Conservation (phyloP, 129 eudicot species). For the carrot (Daucus carota) region DNA sequence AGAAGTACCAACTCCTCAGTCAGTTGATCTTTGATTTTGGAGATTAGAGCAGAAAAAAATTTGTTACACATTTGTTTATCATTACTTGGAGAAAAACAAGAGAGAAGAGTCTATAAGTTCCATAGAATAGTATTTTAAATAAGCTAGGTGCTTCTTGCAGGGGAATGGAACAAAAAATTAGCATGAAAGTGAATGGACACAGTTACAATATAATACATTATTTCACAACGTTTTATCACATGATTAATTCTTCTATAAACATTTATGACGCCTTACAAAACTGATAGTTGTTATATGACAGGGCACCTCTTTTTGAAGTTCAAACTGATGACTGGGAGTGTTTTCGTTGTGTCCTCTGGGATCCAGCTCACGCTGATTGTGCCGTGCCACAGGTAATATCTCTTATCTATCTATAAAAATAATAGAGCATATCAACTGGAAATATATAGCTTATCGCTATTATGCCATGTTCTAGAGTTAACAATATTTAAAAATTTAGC, state of each 20-base stretch:
- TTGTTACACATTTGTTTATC: too few species aligned
- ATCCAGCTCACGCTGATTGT: slow-evolving; percentile 93
- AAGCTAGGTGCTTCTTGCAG: neutral
- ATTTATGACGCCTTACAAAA: neutral
- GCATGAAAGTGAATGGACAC: neutral
- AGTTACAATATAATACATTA: neutral
- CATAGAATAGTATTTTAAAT: neutral
- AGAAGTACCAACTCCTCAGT: neutral
- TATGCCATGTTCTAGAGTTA: neutral
- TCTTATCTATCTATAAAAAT: neutral
- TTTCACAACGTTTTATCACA: neutral
- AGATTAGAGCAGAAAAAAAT: neutral
- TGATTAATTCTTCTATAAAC: neutral
- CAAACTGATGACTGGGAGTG: slow-evolving; percentile 91
- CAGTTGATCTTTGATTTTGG: neutral
- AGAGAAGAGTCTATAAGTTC: neutral
- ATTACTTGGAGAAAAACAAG: neutral
- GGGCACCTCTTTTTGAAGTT: slow-evolving; percentile 99
- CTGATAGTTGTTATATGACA: slow-evolving; percentile 13
- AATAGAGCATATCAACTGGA: neutral
- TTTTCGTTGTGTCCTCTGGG: slow-evolving; percentile 73
- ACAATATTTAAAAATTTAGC: neutral
- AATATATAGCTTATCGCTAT: neutral
- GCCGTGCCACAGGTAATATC: slow-evolving; percentile 77
- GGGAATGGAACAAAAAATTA: neutral